These are phyloP conservation scores for Hymenochaete sp. DNA, from an alignment of 1,284 basidiomycete genomes.

Conservation along the genomic window DNA sequence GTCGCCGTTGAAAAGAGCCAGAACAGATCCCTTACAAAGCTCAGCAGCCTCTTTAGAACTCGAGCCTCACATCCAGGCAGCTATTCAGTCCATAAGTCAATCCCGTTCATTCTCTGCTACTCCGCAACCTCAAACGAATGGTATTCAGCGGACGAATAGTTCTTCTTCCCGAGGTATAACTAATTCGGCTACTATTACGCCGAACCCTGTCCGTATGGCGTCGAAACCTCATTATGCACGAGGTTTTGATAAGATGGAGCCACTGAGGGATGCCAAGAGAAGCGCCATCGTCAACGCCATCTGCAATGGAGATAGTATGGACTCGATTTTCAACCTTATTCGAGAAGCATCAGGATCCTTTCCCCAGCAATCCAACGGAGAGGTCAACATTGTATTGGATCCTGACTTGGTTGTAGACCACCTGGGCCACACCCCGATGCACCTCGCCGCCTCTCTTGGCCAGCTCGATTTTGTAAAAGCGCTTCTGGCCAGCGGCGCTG, in stretches of 20 bases:
- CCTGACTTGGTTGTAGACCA: conserved; percentile 70
- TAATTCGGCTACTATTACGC: conserved; percentile 32
- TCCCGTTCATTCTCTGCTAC: conserved; percentile 16
- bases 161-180: conserved; percentile 3
- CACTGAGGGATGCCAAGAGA: conserved; percentile 54
- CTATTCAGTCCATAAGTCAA: conserved; percentile 19
- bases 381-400: conserved; percentile 60
- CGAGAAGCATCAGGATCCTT: conserved; percentile 48
- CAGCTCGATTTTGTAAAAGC: conserved; percentile 59
- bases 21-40: conserved; percentile 42
- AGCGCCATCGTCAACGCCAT: conserved; percentile 55
- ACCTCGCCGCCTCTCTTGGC: conserved; percentile 86
- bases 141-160: conserved; percentile 19
- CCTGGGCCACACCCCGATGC: conserved; percentile 89
- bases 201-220: conserved; percentile 49
- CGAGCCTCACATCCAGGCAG: conserved; percentile 18
- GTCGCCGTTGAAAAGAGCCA: conserved; percentile 56
- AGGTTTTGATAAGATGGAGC: conserved; percentile 44
- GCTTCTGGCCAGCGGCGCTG: conserved; percentile 68
- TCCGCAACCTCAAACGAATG: conserved; percentile 20
- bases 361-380: conserved; percentile 21
- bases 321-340: conserved; percentile 51
- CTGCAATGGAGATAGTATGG: conserved; percentile 59
- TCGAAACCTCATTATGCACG: conserved; percentile 58
- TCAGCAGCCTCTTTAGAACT: conserved; percentile 22